Conservation (phyloP, 768 basidiomycete species). For the Cystobasidium ongulense region DNA sequence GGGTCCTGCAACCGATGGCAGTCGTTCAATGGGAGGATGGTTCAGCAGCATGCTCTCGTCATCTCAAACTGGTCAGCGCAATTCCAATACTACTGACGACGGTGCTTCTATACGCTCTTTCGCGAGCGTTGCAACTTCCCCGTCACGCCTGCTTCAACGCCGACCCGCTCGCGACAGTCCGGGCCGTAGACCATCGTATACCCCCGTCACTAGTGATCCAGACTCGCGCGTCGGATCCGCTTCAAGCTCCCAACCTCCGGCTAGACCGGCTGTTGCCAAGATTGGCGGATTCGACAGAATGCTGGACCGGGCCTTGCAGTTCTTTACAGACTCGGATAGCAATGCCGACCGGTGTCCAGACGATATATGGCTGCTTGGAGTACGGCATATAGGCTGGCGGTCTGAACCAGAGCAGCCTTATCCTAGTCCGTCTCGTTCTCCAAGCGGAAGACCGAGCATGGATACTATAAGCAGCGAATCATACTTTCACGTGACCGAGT, state of each 20-base stretch:
- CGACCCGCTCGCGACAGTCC: background rate
- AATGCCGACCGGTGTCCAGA: constrained; percentile 71
- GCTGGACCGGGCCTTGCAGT: constrained; percentile 71
- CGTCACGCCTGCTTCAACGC: background rate
- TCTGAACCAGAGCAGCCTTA: background rate
- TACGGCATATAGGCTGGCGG: constrained; percentile 63
- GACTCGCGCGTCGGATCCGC: background rate
- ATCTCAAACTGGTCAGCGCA: background rate
- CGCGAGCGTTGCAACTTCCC: background rate
- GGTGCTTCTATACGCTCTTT: background rate
- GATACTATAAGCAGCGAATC: constrained; percentile 11
- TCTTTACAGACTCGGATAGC: constrained; percentile 83
- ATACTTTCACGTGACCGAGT: background rate
- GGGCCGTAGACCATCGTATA: constrained; percentile 11
- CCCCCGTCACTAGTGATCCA: background rate
- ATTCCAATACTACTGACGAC: background rate
- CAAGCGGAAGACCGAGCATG: background rate
- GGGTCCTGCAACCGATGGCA: background rate
- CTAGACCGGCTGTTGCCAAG: background rate
- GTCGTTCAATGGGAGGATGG: background rate
- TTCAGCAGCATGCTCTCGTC: background rate
- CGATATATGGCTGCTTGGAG: constrained; percentile 82
- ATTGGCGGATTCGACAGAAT: constrained; percentile 56
- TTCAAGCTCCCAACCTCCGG: background rate
- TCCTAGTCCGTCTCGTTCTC: background rate